phyloP scores from a whole-genome alignment of 257 asterid species.

The Apocynum venetum region DNA sequence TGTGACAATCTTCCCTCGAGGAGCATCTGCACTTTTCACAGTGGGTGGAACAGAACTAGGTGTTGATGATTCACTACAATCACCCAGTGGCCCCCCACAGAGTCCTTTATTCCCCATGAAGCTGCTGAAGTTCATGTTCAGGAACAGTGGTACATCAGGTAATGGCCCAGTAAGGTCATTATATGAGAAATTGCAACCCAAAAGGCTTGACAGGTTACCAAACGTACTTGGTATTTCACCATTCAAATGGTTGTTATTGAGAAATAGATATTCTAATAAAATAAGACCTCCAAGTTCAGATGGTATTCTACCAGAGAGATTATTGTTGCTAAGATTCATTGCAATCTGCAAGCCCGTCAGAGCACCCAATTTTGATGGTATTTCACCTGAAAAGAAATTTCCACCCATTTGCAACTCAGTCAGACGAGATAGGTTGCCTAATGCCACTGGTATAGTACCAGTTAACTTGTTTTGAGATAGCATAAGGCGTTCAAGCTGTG shows the following conservation, averaged over 20 bases:
- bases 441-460: conserved; percentile 63
- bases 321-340: conserved; percentile 72
- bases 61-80: conserved; percentile 37
- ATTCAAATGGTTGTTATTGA: conserved; percentile 64
- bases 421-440: conserved; percentile 78
- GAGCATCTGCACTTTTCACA: conserved; percentile 16
- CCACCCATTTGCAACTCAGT: conserved; percentile 93
- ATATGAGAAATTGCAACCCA: conserved; percentile 83
- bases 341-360: conserved; percentile 78
- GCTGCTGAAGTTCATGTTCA: conserved; percentile 66
- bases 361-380: conserved; percentile 73
- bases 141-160: conserved; percentile 65
- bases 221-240: conserved; percentile 85
- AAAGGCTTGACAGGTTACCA: conserved; percentile 67
- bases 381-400: conserved; percentile 60
- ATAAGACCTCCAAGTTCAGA: conserved; percentile 78
- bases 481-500: conserved; percentile 70
- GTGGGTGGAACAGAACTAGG: conserved; percentile 27
- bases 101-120: conserved; percentile 77
- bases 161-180: conserved; percentile 71
- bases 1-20: conserved; percentile 59
- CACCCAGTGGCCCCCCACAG: conserved; percentile 82
- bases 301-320: conserved; percentile 71
- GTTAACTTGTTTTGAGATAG: conserved; percentile 66
- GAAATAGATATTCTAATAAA: conserved; percentile 58